phyloP scores from a whole-genome alignment of 345 rosid genomes.

The Eutrema yunnanense region DNA sequence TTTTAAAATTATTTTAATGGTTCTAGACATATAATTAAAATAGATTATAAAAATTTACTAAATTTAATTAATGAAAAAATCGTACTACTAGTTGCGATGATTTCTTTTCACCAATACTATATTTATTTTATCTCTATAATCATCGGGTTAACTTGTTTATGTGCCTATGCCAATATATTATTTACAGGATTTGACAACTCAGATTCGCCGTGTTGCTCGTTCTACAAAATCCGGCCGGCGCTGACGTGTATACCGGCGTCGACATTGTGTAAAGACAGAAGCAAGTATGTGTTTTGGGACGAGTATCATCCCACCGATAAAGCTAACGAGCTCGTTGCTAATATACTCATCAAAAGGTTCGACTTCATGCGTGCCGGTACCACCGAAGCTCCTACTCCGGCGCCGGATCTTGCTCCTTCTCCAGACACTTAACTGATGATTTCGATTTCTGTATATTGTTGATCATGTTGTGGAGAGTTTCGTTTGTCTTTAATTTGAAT shows the following conservation, averaged over 20 bases:
- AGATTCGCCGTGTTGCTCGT: conserved; percentile 86
- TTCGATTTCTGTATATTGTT: conserved; percentile 1
- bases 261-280: conserved; percentile 70
- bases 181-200: conserved; percentile 64
- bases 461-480: conserved; percentile 10
- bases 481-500: neutral
- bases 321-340: conserved; percentile 75
- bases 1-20: too few species aligned
- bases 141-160: neutral
- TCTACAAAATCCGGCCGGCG: conserved; percentile 79
- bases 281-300: conserved; percentile 95
- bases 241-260: conserved; percentile 87
- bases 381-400: conserved; percentile 37
- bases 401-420: conserved; percentile 44
- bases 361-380: conserved; percentile 36
- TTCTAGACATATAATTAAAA: too few species aligned
- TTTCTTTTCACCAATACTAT: neutral
- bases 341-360: conserved; percentile 71
- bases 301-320: conserved; percentile 88
- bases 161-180: neutral
- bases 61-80: too few species aligned
- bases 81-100: neutral
- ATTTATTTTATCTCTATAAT: neutral
- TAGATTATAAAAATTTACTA: too few species aligned
- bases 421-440: conserved; percentile 10